phyloP scores from a whole-genome alignment of 306 rosid species.

The Cucurbita maxima region DNA sequence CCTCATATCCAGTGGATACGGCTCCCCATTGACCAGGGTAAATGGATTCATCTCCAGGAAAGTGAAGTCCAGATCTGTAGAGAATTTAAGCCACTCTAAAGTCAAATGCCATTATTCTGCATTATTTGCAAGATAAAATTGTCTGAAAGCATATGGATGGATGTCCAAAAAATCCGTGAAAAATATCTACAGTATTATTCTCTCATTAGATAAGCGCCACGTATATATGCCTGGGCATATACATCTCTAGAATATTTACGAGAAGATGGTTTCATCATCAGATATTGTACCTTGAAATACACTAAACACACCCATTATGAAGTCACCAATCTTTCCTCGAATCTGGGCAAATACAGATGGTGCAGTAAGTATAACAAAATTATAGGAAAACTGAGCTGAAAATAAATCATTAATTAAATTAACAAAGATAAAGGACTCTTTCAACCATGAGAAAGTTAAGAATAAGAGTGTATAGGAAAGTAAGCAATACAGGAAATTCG shows the following conservation, averaged over 20 bases:
- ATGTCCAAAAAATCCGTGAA: neutral
- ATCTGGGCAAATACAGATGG: conserved; percentile 23
- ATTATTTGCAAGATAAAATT: neutral
- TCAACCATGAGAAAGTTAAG: neutral
- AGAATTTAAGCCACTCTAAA: neutral
- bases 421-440: neutral
- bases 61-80: conserved; percentile 66
- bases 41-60: conserved; percentile 87
- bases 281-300: conserved; percentile 67
- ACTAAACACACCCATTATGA: conserved; percentile 48
- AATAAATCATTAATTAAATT: neutral
- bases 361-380: conserved; percentile 13
- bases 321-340: conserved; percentile 54
- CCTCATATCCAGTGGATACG: conserved; percentile 80
- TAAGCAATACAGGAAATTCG: neutral
- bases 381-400: neutral
- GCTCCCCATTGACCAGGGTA: conserved; percentile 58
- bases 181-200: neutral
- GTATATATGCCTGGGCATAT: neutral
- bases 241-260: neutral
- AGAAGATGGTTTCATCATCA: neutral
- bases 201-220: neutral
- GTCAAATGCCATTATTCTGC: neutral
- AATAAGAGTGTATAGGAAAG: neutral
- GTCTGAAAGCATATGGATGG: neutral